phyloP scores from a whole-genome alignment of 495 filamentous ascomycete species.

The Penicillium ucsense region DNA sequence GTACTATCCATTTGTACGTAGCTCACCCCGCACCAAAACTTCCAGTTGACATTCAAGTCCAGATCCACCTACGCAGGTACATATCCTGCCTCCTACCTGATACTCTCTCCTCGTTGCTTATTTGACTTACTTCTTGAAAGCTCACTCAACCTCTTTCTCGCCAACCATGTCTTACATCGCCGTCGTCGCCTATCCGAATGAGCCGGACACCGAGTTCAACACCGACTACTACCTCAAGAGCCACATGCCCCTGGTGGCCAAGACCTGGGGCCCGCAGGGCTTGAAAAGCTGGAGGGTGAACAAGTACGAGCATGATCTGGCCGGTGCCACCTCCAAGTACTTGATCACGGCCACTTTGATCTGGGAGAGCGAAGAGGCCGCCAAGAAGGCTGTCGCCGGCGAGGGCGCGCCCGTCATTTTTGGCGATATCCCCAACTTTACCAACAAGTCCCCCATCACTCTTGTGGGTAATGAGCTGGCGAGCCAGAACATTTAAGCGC shows the following conservation, averaged over 20 bases:
- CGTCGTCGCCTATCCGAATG: slow-evolving; percentile 17
- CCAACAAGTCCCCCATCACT: slow-evolving; percentile 17
- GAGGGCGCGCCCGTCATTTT: slow-evolving; percentile 8
- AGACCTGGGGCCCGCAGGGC: slow-evolving; percentile 11
- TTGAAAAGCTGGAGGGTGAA: slow-evolving; percentile 12
- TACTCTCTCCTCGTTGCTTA: neutral
- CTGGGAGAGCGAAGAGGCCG: slow-evolving; percentile 15
- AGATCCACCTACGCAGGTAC: too few species aligned
- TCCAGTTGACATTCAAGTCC: too few species aligned
- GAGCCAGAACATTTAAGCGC: neutral
- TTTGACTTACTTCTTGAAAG: neutral
- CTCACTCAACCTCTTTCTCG: neutral
- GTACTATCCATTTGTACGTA: too few species aligned
- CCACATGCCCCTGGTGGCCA: slow-evolving; percentile 19
- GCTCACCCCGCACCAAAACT: too few species aligned
- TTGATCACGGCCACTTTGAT: slow-evolving; percentile 11
- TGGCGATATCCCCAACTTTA: slow-evolving; percentile 21
- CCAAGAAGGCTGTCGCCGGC: slow-evolving; percentile 6
- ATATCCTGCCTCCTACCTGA: too few species aligned
- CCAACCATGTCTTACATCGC: slow-evolving; percentile 10
- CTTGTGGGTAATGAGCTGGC: slow-evolving; percentile 7
- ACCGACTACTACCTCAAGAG: slow-evolving; percentile 18
- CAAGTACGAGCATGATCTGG: slow-evolving; percentile 11
- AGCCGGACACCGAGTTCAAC: slow-evolving; percentile 12
- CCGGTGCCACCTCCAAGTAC: slow-evolving; percentile 11